Conservation (phyloP, 805 yeast species). For the Lipomyces sp. region DNA sequence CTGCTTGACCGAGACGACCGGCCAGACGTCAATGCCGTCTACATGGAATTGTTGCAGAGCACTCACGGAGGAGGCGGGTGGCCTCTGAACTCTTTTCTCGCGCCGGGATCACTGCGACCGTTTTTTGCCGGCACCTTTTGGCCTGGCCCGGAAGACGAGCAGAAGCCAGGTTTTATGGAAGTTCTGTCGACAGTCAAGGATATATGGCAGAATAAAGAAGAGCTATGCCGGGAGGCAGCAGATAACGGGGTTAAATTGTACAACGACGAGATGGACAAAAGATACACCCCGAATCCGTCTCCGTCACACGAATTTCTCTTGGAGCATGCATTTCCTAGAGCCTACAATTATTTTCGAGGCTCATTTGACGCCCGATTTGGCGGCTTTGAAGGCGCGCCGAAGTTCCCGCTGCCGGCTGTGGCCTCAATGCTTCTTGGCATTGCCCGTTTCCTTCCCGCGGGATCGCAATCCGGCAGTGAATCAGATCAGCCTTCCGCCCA, state of each 20-base stretch:
- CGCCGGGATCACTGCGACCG: slow-evolving; percentile 38
- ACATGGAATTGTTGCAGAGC: slow-evolving; percentile 41
- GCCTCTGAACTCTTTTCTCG: slow-evolving; percentile 42
- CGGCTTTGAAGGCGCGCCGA: slow-evolving; percentile 40
- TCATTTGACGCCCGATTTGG: slow-evolving; percentile 35
- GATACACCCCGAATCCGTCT: slow-evolving; percentile 15
- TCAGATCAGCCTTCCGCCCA: slow-evolving; percentile 13
- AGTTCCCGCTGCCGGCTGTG: slow-evolving; percentile 38
- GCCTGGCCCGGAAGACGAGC: slow-evolving; percentile 37
- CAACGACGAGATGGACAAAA: slow-evolving; percentile 27
- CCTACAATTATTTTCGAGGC: slow-evolving; percentile 32
- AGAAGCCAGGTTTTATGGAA: slow-evolving; percentile 33
- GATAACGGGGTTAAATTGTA: slow-evolving; percentile 30
- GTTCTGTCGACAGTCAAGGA: slow-evolving; percentile 35
- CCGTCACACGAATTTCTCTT: slow-evolving; percentile 5
- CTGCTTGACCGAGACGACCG: slow-evolving; percentile 41
- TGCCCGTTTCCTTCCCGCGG: background rate
- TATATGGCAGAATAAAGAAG: slow-evolving; percentile 37
- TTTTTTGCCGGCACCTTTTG: slow-evolving; percentile 42
- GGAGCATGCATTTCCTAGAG: slow-evolving; percentile 12
- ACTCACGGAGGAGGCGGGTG: slow-evolving; percentile 39
- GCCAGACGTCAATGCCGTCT: slow-evolving; percentile 43
- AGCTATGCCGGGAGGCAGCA: slow-evolving; percentile 35
- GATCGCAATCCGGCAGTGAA: no score
- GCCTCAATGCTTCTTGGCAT: slow-evolving; percentile 32